phyloP scores from a whole-genome alignment of 2,329 filamentous ascomycete species.

The Diplodia mutila region DNA sequence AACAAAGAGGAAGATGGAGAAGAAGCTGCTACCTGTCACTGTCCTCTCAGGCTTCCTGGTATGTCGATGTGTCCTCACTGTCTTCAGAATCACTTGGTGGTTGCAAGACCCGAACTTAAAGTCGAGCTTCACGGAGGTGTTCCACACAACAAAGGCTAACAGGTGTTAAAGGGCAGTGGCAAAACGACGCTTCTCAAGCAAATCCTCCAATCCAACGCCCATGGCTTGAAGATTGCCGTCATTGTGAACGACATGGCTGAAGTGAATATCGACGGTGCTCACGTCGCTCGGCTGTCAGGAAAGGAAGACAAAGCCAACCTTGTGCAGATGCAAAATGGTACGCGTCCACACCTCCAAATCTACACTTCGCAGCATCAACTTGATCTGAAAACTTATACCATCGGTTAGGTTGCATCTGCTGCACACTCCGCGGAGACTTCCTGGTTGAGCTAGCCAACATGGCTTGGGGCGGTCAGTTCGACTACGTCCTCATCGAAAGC shows the following conservation, averaged over 20 bases:
- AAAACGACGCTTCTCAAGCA: conserved; percentile 73
- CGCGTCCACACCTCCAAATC: background rate
- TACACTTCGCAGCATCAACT: background rate
- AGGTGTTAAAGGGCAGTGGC: conserved; percentile 61
- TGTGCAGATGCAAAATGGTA: conserved; percentile 65
- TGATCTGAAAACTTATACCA: background rate
- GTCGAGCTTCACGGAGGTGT: background rate
- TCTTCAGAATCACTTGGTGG: background rate
- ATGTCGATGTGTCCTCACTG: conserved; percentile 26
- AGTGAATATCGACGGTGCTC: conserved; percentile 67
- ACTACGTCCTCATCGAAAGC: conserved; percentile 74
- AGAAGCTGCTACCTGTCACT: conserved; percentile 59
- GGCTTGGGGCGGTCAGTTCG: conserved; percentile 63
- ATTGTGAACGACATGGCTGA: conserved; percentile 71
- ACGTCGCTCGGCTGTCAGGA: conserved; percentile 57
- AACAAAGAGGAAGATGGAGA: conserved; percentile 25
- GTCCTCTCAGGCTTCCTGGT: conserved; percentile 64
- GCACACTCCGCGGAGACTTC: conserved; percentile 71
- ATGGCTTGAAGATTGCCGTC: conserved; percentile 70
- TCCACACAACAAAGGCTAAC: background rate
- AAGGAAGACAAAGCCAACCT: conserved; percentile 61
- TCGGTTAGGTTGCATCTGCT: conserved; percentile 67
- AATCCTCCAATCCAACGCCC: conserved; percentile 65
- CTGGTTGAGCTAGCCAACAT: conserved; percentile 70
- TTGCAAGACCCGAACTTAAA: background rate